Conservation (phyloP, 805 yeast genomes). For the Pichia sporocuriosa region DNA sequence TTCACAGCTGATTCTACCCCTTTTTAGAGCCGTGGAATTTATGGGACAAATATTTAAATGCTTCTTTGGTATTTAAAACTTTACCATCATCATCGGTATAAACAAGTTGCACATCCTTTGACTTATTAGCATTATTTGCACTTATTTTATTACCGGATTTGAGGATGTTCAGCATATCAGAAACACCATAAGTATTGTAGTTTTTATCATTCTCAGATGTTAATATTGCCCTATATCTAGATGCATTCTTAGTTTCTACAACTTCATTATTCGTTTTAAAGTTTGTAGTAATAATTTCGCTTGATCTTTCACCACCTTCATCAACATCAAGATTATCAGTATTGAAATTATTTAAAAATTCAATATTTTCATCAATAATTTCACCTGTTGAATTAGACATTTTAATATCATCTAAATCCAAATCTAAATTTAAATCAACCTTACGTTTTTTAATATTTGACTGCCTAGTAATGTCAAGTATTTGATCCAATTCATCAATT, state of each 20-base stretch:
- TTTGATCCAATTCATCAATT: constrained; percentile 19
- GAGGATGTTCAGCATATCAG: constrained; percentile 1
- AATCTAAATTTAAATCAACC: background rate
- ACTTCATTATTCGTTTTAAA: background rate
- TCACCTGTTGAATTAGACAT: constrained; percentile 14
- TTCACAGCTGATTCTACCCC: no score
- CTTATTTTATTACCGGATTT: background rate
- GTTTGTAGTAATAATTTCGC: background rate
- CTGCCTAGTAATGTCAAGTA: constrained; percentile 27
- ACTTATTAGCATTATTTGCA: background rate
- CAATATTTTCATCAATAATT: constrained; percentile 31
- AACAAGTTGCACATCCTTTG: constrained; percentile 37
- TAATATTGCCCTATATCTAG: constrained; percentile 14
- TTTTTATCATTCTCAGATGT: constrained; percentile 2
- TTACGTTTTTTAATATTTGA: constrained; percentile 3
- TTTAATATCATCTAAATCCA: constrained; percentile 1
- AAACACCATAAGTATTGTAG: constrained; percentile 6
- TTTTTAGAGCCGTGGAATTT: constrained; percentile 61
- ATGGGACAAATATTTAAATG: constrained; percentile 70
- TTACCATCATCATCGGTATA: constrained; percentile 64
- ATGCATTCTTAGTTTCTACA: constrained; percentile 22
- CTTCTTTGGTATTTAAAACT: constrained; percentile 55
- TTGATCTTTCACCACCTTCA: constrained; percentile 20
- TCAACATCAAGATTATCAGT: no score
- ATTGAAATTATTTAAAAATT: constrained; percentile 28